These are phyloP conservation scores for Pilaira anomala DNA, from an alignment of 192 early-diverging fungal species.

Conservation along the genomic window DNA sequence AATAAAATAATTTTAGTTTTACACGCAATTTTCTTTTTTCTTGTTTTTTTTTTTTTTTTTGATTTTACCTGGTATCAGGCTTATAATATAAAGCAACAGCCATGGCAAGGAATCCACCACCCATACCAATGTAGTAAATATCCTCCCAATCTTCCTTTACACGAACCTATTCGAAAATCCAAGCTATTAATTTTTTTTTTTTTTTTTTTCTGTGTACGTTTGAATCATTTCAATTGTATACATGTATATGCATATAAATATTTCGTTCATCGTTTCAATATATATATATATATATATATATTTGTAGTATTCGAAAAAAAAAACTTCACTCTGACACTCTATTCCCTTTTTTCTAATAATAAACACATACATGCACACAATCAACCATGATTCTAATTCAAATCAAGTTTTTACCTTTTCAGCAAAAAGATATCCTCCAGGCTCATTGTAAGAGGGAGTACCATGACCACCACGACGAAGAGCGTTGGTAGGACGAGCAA, in stretches of 20 bases:
- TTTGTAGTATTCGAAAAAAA: background rate
- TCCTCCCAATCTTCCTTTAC: slow-evolving; percentile 76
- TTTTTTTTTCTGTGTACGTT: background rate
- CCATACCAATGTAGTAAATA: slow-evolving; percentile 58
- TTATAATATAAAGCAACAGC: slow-evolving; percentile 62
- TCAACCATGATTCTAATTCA: background rate
- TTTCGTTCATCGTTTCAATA: background rate
- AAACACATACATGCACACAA: too few species aligned
- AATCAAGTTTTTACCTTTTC: slow-evolving; percentile 71
- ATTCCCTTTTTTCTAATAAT: background rate
- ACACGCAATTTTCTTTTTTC: background rate
- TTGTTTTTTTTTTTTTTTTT: slow-evolving; percentile 27
- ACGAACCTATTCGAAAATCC: slow-evolving; percentile 37
- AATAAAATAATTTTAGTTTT: slow-evolving; percentile 9
- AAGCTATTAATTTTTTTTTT: background rate
- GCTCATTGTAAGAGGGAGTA: slow-evolving; percentile 63
- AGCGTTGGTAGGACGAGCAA: slow-evolving; percentile 41
- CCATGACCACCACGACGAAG: slow-evolving; percentile 59
- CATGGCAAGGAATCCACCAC: slow-evolving; percentile 55
- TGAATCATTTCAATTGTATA: background rate
- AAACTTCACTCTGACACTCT: background rate
- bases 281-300: background rate
- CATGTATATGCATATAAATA: background rate
- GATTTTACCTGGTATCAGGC: slow-evolving; percentile 78
- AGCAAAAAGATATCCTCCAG: slow-evolving; percentile 70